A percentile compares a stretch with the other conserved stretches of the same genome.
phyloP scores from a whole-genome alignment of 805 yeast genomes.

The Myxozyma melibiosi region DNA sequence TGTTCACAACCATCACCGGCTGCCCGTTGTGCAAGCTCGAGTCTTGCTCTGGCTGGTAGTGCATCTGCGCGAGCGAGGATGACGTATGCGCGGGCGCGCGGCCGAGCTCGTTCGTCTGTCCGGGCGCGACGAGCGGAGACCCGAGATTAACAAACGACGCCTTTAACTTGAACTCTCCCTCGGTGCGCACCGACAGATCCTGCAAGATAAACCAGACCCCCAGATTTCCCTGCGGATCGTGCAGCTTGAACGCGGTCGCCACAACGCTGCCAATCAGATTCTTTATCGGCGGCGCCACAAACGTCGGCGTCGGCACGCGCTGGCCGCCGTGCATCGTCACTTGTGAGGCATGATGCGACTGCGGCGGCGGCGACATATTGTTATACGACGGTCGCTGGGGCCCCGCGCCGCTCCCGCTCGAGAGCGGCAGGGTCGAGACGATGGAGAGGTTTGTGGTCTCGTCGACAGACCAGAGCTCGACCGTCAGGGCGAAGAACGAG shows the following conservation, averaged over 20 bases:
- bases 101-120: not conserved
- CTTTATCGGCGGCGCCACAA: slow-evolving; percentile 41
- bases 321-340: not conserved
- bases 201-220: slow-evolving; percentile 51
- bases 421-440: slow-evolving; percentile 28
- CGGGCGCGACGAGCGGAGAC: slow-evolving; percentile 16
- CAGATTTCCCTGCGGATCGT: slow-evolving; percentile 42
- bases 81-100: slow-evolving; percentile 7
- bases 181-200: slow-evolving; percentile 49
- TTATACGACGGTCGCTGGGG: not conserved
- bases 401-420: slow-evolving; percentile 6
- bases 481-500: slow-evolving; percentile 44
- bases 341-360: not conserved
- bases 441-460: slow-evolving; percentile 37
- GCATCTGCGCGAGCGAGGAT: slow-evolving; percentile 2
- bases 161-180: slow-evolving; percentile 48
- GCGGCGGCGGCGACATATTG: not conserved
- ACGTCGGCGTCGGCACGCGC: slow-evolving; percentile 17
- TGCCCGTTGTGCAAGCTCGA: not conserved
- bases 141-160: slow-evolving; percentile 44
- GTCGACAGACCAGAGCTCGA: slow-evolving; percentile 48
- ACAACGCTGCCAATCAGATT: slow-evolving; percentile 48
- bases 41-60: not conserved
- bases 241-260: slow-evolving; percentile 46
- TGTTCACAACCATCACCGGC: slow-evolving; percentile 30